Conservation (phyloP, 768 basidiomycete species). For the Heimioporus sp. region DNA sequence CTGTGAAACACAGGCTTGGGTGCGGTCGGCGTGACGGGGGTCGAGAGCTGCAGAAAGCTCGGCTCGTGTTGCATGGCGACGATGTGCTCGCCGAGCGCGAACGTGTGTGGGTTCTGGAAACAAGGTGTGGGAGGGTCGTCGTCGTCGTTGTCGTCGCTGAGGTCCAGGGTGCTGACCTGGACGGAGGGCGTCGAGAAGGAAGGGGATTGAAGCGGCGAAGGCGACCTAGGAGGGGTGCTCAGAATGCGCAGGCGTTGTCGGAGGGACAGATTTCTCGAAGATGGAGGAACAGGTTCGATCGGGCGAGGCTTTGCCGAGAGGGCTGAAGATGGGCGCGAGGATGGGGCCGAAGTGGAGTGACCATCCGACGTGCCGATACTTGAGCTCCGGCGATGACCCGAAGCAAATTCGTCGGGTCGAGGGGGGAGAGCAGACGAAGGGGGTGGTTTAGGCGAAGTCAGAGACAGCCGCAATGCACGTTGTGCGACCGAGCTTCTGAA, state of each 20-base stretch:
- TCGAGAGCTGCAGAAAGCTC: slow-evolving; percentile 57
- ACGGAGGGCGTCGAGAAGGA: slow-evolving; percentile 23
- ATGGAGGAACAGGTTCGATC: slow-evolving; percentile 23
- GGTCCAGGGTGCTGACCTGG: slow-evolving; percentile 26
- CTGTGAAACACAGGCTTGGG: slow-evolving; percentile 18
- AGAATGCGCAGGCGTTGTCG: slow-evolving; percentile 66
- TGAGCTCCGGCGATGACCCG: slow-evolving; percentile 30
- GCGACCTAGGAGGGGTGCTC: slow-evolving; percentile 51
- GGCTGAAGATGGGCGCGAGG: slow-evolving; percentile 37
- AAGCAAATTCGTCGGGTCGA: slow-evolving; percentile 57
- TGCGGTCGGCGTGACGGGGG: slow-evolving; percentile 38
- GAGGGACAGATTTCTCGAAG: slow-evolving; percentile 40
- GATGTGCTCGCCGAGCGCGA: slow-evolving; percentile 59
- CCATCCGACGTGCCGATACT: slow-evolving; percentile 32
- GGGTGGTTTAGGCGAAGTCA: slow-evolving; percentile 62
- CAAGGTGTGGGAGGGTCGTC: slow-evolving; percentile 29
- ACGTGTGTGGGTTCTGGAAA: slow-evolving; percentile 10
- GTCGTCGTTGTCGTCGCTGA: slow-evolving; percentile 16
- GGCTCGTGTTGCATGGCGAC: slow-evolving; percentile 49
- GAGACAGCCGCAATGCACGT: slow-evolving; percentile 56
- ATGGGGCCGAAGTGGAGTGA: slow-evolving; percentile 46
- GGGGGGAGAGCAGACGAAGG: slow-evolving; percentile 61
- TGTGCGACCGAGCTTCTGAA: slow-evolving; percentile 59
- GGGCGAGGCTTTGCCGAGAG: slow-evolving; percentile 32
- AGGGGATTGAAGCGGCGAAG: slow-evolving; percentile 24